Conservation (phyloP, 257 asterid genomes). For the Przewalskia tangutica region DNA sequence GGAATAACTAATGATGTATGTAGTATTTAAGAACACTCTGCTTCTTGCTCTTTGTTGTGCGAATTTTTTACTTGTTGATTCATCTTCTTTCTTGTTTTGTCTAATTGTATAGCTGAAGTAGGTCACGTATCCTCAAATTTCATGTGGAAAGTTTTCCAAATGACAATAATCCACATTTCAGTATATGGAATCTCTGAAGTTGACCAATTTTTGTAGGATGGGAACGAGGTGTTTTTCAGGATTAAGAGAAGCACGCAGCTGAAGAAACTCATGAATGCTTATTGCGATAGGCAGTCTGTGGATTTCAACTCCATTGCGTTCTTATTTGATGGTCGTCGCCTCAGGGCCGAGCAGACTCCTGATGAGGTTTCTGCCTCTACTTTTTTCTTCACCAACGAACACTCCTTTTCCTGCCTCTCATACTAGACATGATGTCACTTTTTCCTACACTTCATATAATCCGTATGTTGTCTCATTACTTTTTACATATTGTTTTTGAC, state of each 20-base stretch:
- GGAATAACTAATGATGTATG: neutral
- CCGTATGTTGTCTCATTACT: neutral
- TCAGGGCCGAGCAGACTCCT: slow-evolving; percentile 30
- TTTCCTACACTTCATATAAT: neutral
- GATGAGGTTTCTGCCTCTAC: slow-evolving; percentile 20
- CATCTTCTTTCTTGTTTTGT: neutral
- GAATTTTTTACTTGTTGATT: neutral
- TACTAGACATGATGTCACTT: neutral
- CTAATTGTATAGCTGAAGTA: neutral
- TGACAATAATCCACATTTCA: neutral
- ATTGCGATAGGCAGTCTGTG: slow-evolving; percentile 29
- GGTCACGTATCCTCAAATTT: neutral
- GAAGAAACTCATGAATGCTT: slow-evolving; percentile 37
- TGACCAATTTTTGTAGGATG: slow-evolving; percentile 20
- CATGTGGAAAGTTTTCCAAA: neutral
- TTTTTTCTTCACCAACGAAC: neutral
- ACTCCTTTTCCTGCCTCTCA: neutral
- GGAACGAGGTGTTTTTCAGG: slow-evolving; percentile 29
- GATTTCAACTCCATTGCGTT: slow-evolving; percentile 25
- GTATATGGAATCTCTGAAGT: neutral
- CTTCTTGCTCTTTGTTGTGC: neutral
- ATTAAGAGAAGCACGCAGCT: slow-evolving; percentile 29
- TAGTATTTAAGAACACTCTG: neutral
- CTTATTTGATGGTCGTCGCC: slow-evolving; percentile 31
- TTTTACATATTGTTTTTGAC: neutral